Evolutionary conservation across 139 green algal genomes (phyloP).

Genomic region (Parachlorella kessleri): DNA sequence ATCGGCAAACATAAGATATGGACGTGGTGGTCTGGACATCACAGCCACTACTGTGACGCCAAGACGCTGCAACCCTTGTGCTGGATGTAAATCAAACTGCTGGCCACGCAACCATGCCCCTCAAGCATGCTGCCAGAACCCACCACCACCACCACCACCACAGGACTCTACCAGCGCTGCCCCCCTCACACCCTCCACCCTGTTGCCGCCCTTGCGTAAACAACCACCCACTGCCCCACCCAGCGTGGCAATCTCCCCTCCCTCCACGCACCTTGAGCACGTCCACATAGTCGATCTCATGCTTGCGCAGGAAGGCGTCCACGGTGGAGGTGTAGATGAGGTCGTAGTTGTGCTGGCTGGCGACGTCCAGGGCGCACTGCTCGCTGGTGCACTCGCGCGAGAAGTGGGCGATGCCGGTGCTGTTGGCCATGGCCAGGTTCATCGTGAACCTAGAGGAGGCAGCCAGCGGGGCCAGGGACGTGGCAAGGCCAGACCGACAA

Average conservation of each 20-base stretch:
- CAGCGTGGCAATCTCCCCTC: not conserved
- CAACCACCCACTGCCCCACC: not conserved
- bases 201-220: not conserved
- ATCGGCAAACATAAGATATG: too few relatives aligned
- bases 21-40: too few relatives aligned
- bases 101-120: too few relatives aligned
- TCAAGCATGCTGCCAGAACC: too few relatives aligned
- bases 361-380: slow-evolving; percentile 1
- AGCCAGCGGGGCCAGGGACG: too few relatives aligned
- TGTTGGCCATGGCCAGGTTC: slow-evolving; percentile 6
- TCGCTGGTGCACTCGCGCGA: slow-evolving; percentile 13
- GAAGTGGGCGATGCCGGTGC: slow-evolving; percentile 4
- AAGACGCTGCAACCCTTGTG: too few relatives aligned
- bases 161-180: not conserved
- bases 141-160: too few relatives aligned
- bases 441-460: slow-evolving; percentile 13
- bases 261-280: not conserved
- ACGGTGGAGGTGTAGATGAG: slow-evolving; percentile 1
- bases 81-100: too few relatives aligned
- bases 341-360: not conserved
- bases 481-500: too few relatives aligned
- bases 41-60: too few relatives aligned
- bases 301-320: not conserved
- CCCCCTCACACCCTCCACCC: not conserved
- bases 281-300: not conserved